Conservation (phyloP, 805 yeast species). For the Cephaloascus albidus region DNA sequence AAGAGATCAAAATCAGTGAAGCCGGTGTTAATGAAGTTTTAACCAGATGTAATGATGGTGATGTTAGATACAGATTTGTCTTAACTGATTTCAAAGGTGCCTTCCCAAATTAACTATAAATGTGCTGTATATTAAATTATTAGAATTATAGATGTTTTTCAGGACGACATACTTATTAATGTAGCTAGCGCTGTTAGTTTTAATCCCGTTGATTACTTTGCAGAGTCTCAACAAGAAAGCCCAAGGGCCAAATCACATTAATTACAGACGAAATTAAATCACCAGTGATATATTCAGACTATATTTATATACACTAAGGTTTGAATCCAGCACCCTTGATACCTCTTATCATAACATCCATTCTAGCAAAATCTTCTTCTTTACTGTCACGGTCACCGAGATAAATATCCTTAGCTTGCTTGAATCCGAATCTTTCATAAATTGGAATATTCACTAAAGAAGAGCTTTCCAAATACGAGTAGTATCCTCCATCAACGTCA, state of each 20-base stretch:
- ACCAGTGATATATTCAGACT: too few relatives aligned
- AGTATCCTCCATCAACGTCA: conserved; percentile 25
- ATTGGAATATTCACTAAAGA: conserved; percentile 38
- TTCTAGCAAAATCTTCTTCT: conserved; percentile 28
- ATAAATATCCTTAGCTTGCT: conserved; percentile 37
- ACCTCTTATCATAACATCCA: conserved; percentile 35
- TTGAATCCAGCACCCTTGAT: conserved; percentile 24
- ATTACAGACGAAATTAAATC: too few relatives aligned
- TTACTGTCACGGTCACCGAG: conserved; percentile 25
- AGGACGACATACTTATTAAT: not conserved
- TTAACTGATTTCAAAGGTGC: conserved; percentile 26
- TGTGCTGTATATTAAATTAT: not conserved
- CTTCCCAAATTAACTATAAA: conserved; percentile 6
- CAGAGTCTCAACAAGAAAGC: too few relatives aligned
- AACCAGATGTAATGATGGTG: conserved; percentile 21
- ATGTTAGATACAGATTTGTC: conserved; percentile 29
- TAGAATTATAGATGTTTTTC: not conserved
- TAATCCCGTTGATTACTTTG: too few relatives aligned
- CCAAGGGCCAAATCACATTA: too few relatives aligned
- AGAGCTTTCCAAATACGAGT: conserved; percentile 44
- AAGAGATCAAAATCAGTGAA: conserved; percentile 23
- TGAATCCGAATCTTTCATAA: conserved; percentile 41
- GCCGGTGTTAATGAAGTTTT: conserved; percentile 19
- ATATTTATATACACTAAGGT: too few relatives aligned
- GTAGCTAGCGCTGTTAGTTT: conserved; percentile 8